Conservation (phyloP, 1,139 yeast species). For the Taiozyma sp. region DNA sequence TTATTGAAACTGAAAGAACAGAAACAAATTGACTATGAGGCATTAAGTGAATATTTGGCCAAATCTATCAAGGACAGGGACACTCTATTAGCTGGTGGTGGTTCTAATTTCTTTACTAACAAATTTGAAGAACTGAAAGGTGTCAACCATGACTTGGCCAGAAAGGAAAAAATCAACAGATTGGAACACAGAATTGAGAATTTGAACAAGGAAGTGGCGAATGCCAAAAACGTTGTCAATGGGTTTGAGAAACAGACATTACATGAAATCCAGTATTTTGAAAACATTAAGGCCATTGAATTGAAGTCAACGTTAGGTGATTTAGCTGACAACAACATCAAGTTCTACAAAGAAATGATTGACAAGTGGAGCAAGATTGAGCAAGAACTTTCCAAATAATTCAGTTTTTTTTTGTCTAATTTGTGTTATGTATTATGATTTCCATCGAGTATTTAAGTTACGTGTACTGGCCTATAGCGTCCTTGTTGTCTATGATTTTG, state of each 20-base stretch:
- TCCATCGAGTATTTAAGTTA: neutral
- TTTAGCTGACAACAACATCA: constrained; percentile 71
- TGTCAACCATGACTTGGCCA: constrained; percentile 49
- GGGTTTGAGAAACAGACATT: constrained; percentile 60
- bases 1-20: constrained; percentile 83
- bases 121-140: constrained; percentile 58
- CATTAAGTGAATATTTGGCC: constrained; percentile 67
- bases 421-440: neutral
- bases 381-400: constrained; percentile 28
- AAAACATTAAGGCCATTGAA: constrained; percentile 72
- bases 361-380: constrained; percentile 68
- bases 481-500: constrained; percentile 5
- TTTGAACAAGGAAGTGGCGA: constrained; percentile 51
- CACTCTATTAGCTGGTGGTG: constrained; percentile 48
- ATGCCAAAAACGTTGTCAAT: constrained; percentile 66
- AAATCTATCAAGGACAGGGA: constrained; percentile 68
- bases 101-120: constrained; percentile 45
- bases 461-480: neutral
- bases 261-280: constrained; percentile 78
- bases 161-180: constrained; percentile 45
- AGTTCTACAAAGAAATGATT: constrained; percentile 66
- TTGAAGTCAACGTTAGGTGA: constrained; percentile 63
- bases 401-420: neutral
- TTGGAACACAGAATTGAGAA: constrained; percentile 52
- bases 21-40: constrained; percentile 87